phyloP scores from a whole-genome alignment of 2,329 filamentous ascomycete species.

The Sclerotinia trifoliorum region DNA sequence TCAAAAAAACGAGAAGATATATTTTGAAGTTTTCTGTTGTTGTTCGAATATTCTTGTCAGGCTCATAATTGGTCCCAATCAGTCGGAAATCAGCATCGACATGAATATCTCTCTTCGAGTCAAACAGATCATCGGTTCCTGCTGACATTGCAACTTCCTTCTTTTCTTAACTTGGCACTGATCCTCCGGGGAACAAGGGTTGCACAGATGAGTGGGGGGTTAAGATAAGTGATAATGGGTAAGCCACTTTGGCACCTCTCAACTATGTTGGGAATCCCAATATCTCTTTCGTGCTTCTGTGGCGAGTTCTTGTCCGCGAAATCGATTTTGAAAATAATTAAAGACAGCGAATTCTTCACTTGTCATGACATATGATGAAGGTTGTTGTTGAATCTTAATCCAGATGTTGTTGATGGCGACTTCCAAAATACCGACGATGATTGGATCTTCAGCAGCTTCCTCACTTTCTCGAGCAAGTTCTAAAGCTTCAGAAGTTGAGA shows the following conservation, averaged over 20 bases:
- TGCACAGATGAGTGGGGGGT: neutral
- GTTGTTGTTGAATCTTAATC: slow-evolving; percentile 62
- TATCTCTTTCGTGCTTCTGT: slow-evolving; percentile 51
- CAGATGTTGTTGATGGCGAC: slow-evolving; percentile 63
- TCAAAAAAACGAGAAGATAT: neutral
- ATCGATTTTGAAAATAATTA: slow-evolving; percentile 76
- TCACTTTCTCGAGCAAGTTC: slow-evolving; percentile 73
- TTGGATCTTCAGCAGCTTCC: slow-evolving; percentile 61
- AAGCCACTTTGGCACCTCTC: slow-evolving; percentile 8
- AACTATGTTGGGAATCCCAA: slow-evolving; percentile 47
- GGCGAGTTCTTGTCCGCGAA: slow-evolving; percentile 52
- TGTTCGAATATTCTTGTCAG: neutral
- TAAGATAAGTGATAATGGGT: slow-evolving; percentile 8
- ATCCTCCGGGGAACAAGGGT: neutral
- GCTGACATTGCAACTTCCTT: slow-evolving; percentile 7
- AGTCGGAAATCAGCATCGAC: neutral
- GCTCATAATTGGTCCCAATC: neutral
- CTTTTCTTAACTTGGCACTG: neutral
- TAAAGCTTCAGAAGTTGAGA: slow-evolving; percentile 62
- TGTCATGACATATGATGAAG: slow-evolving; percentile 69
- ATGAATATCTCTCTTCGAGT: slow-evolving; percentile 1
- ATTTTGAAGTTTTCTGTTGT: neutral
- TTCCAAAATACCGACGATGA: slow-evolving; percentile 65
- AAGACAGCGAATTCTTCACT: slow-evolving; percentile 80
- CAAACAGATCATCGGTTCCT: neutral